Conservation (phyloP, 1,139 yeast genomes). For the Diutina neorugosa region DNA sequence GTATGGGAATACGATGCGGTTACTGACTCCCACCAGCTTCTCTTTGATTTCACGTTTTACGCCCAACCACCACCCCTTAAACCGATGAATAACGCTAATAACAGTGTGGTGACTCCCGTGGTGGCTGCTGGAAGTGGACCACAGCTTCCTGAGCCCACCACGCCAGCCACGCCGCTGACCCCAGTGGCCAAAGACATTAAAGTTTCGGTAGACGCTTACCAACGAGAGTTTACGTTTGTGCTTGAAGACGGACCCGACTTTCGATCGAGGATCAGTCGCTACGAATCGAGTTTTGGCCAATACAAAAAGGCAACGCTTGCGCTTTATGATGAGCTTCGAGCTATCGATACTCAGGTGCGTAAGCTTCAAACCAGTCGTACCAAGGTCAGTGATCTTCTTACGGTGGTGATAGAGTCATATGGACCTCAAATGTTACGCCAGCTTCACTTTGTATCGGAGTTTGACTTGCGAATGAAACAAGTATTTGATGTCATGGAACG, state of each 20-base stretch:
- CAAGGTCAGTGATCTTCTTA: slow-evolving; percentile 16
- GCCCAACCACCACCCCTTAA: background rate
- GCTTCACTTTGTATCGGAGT: slow-evolving; percentile 8
- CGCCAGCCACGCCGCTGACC: background rate
- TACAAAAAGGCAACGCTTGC: slow-evolving; percentile 28
- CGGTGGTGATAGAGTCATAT: slow-evolving; percentile 11
- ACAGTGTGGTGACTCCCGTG: background rate
- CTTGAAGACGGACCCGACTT: slow-evolving; percentile 70
- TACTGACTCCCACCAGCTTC: slow-evolving; percentile 11
- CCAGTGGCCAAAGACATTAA: background rate
- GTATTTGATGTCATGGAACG: slow-evolving; percentile 24
- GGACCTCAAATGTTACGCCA: slow-evolving; percentile 8
- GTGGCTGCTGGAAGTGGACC: background rate
- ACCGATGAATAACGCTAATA: background rate
- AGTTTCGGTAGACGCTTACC: background rate
- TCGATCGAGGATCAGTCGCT: slow-evolving; percentile 39
- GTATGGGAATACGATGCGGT: slow-evolving; percentile 17
- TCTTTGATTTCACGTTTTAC: slow-evolving; percentile 21
- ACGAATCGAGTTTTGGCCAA: slow-evolving; percentile 41
- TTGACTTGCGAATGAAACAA: slow-evolving; percentile 7
- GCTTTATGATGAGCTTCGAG: slow-evolving; percentile 11
- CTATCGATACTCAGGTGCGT: slow-evolving; percentile 5
- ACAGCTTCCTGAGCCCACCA: background rate
- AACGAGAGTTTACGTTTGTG: slow-evolving; percentile 17
- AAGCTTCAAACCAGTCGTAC: slow-evolving; percentile 7